phyloP scores from a whole-genome alignment of 2,329 filamentous ascomycete species.

The Teratosphaeria gauchensis region DNA sequence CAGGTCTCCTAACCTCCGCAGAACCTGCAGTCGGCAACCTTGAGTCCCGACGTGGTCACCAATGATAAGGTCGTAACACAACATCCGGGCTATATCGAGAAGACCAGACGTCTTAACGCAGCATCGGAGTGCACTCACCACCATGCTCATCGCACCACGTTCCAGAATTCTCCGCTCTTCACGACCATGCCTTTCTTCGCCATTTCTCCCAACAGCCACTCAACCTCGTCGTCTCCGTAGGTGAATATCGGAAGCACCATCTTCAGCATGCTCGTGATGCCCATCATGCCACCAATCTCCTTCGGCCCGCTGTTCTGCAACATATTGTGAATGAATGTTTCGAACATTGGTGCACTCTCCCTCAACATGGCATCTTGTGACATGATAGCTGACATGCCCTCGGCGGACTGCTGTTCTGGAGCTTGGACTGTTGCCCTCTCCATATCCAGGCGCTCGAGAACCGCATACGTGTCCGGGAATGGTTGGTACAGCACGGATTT shows the following conservation, averaged over 20 bases:
- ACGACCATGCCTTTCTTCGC: constrained; percentile 59
- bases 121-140: background rate
- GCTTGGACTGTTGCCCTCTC: constrained; percentile 24
- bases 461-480: constrained; percentile 46
- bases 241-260: constrained; percentile 83
- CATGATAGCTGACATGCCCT: constrained; percentile 40
- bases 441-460: constrained; percentile 55
- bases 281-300: constrained; percentile 59
- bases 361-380: constrained; percentile 50
- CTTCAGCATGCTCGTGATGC: constrained; percentile 91
- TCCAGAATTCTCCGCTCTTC: constrained; percentile 25
- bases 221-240: constrained; percentile 80
- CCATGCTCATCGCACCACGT: background rate
- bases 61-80: too few relatives aligned
- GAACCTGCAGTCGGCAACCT: too few relatives aligned
- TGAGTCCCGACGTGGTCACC: too few relatives aligned
- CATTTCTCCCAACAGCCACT: constrained; percentile 70
- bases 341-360: constrained; percentile 67
- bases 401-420: constrained; percentile 25
- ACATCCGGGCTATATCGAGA: too few relatives aligned
- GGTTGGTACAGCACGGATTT: constrained; percentile 55
- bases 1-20: too few relatives aligned
- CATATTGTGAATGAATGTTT: constrained; percentile 91
- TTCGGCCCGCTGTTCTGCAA: constrained; percentile 63
- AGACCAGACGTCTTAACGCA: background rate